Percentiles rank a stretch among this genome's conserved stretches.
phyloP scores from a whole-genome alignment of 2,329 filamentous ascomycete species.

The Diaporthe vexans region DNA sequence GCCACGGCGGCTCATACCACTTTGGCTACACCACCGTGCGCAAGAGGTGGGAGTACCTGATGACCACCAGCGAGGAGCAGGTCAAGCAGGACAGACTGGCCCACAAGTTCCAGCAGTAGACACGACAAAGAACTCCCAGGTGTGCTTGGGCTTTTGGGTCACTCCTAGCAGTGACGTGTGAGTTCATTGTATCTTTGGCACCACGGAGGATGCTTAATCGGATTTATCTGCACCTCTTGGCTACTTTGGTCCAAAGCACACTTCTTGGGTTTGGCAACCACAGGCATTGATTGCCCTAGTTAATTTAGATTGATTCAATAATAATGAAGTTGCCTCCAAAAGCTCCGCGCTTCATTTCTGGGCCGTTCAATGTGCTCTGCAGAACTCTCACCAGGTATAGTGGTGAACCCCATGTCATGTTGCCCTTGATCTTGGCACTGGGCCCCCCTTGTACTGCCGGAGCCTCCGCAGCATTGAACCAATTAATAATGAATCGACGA shows the following conservation, averaged over 20 bases:
- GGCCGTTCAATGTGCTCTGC: background rate
- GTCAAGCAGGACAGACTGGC: constrained; percentile 27
- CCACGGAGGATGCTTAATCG: background rate
- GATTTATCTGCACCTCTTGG: too few relatives aligned
- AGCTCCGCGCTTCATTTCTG: too few relatives aligned
- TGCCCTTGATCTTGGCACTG: too few relatives aligned
- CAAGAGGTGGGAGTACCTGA: constrained; percentile 68
- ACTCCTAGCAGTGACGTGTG: background rate
- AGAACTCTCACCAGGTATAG: too few relatives aligned
- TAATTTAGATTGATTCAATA: background rate
- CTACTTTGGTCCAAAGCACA: background rate
- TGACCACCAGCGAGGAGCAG: constrained; percentile 39
- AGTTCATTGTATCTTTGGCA: background rate
- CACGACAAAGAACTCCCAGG: background rate
- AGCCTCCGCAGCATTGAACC: too few relatives aligned
- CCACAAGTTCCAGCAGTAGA: background rate
- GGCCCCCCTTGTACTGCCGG: too few relatives aligned
- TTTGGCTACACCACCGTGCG: constrained; percentile 72
- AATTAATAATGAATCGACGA: too few relatives aligned
- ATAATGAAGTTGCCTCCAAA: too few relatives aligned
- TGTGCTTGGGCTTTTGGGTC: background rate
- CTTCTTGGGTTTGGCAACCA: background rate
- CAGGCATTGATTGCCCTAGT: background rate
- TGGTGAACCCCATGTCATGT: too few relatives aligned
- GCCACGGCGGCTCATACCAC: constrained; percentile 67